Conservation (phyloP, 2,329 filamentous ascomycete species). For the Pseudocercospora fuligena region DNA sequence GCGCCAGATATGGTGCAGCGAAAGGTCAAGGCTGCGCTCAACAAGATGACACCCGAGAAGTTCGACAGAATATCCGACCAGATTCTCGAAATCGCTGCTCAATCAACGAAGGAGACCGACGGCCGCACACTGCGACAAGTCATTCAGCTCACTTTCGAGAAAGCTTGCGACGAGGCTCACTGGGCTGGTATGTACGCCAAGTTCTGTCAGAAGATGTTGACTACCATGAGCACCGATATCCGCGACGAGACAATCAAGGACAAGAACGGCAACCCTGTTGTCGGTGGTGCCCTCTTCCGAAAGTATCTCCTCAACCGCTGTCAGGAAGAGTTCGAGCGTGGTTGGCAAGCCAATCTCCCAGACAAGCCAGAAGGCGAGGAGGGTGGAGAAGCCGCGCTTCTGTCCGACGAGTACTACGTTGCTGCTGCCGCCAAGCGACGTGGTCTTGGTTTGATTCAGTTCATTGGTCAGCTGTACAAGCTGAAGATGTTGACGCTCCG, state of each 20-base stretch:
- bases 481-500: slow-evolving; percentile 97
- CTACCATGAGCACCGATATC: slow-evolving; percentile 92
- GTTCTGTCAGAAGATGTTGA: slow-evolving; percentile 96
- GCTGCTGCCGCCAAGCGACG: slow-evolving; percentile 94
- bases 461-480: slow-evolving; percentile 99
- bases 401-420: slow-evolving; percentile 96
- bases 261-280: slow-evolving; percentile 84
- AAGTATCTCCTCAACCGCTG: slow-evolving; percentile 99
- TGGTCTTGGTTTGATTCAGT: slow-evolving; percentile 96
- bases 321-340: slow-evolving; percentile 97
- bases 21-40: slow-evolving; percentile 97
- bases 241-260: slow-evolving; percentile 94
- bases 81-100: slow-evolving; percentile 87
- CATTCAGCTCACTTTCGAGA: slow-evolving; percentile 98
- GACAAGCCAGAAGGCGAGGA: slow-evolving; percentile 71
- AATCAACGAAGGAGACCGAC: slow-evolving; percentile 94
- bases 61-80: slow-evolving; percentile 95
- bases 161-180: slow-evolving; percentile 96
- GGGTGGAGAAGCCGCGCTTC: slow-evolving; percentile 73
- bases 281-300: slow-evolving; percentile 91
- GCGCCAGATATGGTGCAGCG: slow-evolving; percentile 93
- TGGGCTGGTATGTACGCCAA: slow-evolving; percentile 99
- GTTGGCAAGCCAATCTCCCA: slow-evolving; percentile 90
- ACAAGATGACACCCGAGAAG: slow-evolving; percentile 99
- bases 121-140: slow-evolving; percentile 95